Evolutionary conservation across 1,284 basidiomycete genomes (phyloP), one percentile per base, ranked within the genome.

Genomic region (Ustilago lituana): DNA sequence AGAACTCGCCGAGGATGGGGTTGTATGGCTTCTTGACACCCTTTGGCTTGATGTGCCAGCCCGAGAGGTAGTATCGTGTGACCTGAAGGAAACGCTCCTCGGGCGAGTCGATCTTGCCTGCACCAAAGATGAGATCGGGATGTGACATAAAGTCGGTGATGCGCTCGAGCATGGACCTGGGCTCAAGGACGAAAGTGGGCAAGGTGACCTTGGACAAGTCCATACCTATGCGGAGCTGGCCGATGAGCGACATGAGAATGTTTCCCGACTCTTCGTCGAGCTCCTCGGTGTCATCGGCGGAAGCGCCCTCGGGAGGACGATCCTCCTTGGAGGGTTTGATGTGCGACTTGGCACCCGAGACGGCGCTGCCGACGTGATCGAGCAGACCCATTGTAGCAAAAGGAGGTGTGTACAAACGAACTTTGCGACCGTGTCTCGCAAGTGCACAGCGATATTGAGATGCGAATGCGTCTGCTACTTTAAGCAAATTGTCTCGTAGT

Each of bases 11-110:
- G 10, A 98, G 88, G 12, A 98, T 88, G 24, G 96, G 95, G 82
- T 98, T 99, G 84, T 98, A 98, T 78, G 95, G 95, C 85, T 98
- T 98, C 90, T 98, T 98, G 69, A 98, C 96, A 66, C 95, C 95
- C 84, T 94, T 96, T 36, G 95, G 94, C 84, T 98, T 98, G 85
- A 98, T 96, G 84, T 98, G 96, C 95, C 95, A 99, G 39, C 95
- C 95, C n/a, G 92, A 91, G 39, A 98, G 89, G 82, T 98, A 98
- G 83, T 96, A 98, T 56, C 92, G 90, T 47, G 97, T 86, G 4
- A 98, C 92, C 55, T 90, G 87, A 67, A 97, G 86, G 83, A 98
- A 98, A 33, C 96, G 87, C 80, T 96, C 92, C 82, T 96, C 91
- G 31, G 93, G 88, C 76, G 93, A 89, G 38, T 88, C 85, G 76